Evolutionary conservation across 1,139 yeast genomes (phyloP).

Genomic region (Scheffersomyces titani): DNA sequence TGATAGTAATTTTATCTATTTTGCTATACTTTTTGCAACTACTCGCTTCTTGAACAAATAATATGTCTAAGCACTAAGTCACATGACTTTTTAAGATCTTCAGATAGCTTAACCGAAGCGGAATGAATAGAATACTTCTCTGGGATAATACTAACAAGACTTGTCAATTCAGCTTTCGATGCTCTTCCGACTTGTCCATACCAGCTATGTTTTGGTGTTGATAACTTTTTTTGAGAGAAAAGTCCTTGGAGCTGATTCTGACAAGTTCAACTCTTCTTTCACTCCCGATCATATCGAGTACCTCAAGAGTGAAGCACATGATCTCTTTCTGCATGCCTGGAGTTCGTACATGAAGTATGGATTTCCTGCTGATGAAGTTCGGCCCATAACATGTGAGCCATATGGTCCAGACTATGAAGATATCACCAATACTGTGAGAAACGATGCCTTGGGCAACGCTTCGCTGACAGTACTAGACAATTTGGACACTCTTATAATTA

Average conservation of each 20-base stretch:
- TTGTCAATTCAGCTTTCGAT: neutral
- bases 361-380: constrained; percentile 81
- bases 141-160: neutral
- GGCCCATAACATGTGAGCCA: constrained; percentile 72
- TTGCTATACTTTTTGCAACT: neutral
- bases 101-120: neutral
- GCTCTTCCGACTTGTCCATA: neutral
- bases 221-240: neutral
- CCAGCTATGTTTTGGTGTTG: neutral
- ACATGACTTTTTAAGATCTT: neutral
- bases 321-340: constrained; percentile 77
- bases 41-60: neutral
- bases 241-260: neutral
- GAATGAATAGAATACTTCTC: neutral
- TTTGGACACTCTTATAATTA: constrained; percentile 72
- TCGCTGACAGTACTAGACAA: constrained; percentile 79
- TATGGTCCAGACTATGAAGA: constrained; percentile 63
- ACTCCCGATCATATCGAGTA: constrained; percentile 49
- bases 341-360: constrained; percentile 67
- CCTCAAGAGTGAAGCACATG: constrained; percentile 52
- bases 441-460: constrained; percentile 85
- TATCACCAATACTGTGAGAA: constrained; percentile 56
- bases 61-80: neutral
- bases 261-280: constrained; percentile 35
- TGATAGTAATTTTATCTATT: no score